Percentiles rank a stretch among this genome's conserved stretches.
Conservation (phyloP, 1,284 basidiomycete species). For the Moesziomyces parantarcticus region DNA sequence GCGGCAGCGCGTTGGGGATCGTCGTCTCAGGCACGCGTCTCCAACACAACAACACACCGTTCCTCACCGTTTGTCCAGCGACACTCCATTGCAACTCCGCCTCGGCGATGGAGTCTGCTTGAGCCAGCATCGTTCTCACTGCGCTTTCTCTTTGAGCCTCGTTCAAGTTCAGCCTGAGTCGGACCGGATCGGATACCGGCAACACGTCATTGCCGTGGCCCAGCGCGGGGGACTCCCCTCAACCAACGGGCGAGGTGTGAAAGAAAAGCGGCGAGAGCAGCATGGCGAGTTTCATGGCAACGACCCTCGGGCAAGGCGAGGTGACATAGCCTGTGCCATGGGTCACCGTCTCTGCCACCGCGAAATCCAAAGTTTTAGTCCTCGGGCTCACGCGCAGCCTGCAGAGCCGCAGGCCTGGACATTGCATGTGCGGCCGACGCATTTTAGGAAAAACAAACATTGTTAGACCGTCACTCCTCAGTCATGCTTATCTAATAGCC, state of each 20-base stretch:
- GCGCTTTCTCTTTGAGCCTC: too few species aligned
- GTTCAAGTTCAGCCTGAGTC: too few species aligned
- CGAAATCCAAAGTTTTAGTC: too few species aligned
- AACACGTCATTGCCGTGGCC: neutral
- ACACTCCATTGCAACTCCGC: constrained; percentile 16
- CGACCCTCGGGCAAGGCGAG: neutral
- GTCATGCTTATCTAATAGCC: neutral
- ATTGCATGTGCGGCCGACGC: too few species aligned
- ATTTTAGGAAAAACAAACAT: too few species aligned
- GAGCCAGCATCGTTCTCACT: constrained; percentile 5
- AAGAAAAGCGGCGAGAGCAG: neutral
- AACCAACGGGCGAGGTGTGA: neutral
- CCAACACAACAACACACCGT: constrained; percentile 7
- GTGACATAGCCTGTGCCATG: neutral
- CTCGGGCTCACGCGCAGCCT: too few species aligned
- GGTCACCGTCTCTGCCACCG: neutral
- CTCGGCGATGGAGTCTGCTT: constrained; percentile 42
- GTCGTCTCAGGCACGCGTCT: constrained; percentile 11
- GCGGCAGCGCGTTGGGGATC: neutral
- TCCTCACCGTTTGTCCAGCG: neutral
- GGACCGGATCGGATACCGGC: neutral
- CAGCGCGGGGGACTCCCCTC: too few species aligned
- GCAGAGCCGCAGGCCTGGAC: too few species aligned
- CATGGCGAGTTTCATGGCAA: neutral
- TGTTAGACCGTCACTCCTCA: too few species aligned